Evolutionary conservation across 345 rosid species (phyloP), one percentile per base, ranked within the genome.

Genomic region (Rhizophora mangle): DNA sequence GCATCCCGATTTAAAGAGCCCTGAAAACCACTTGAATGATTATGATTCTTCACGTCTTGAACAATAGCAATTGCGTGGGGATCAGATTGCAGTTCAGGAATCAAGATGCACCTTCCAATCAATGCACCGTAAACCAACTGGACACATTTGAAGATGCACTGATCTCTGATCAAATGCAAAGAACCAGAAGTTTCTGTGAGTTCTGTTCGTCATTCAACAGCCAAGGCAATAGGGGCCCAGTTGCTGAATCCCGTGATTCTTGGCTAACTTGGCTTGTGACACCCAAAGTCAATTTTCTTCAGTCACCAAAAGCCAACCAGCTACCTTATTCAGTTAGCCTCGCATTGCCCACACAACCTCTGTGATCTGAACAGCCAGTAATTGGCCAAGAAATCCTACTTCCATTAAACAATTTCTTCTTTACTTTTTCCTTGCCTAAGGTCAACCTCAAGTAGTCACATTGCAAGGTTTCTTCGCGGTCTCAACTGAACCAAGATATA

Each of bases 361-460:
- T 78, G 76, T 19, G 84, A 75, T 74, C 76, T 73, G 2, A 79
- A 77, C 67, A 75, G 47, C 64, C 82, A 74, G 67, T 72, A 74
- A 72, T 67, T 20, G 92, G 82, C 80, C 82, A 9, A 11, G 16
- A 39, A 39, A 39, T 39, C 47, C 1, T 11, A 39, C 47, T 39
- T 39, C 81, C 74, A 31, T 75, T 81, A 54, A 76, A 63, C 56
- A 83, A 69, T 57, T 74, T 65, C 29, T 68, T 32, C 8, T 57
- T 78, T 3, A 60, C 36, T 68, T 60, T 57, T 71, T 19, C 64
- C 81, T 55, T 76, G 71, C 65, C 68, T 71, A 19, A 92, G 82
- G 70, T 89, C 93, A 80, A 87, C 89, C 85, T 93, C 96, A 10
- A 89, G 96, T 69, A 82, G 66, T 63, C 64, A 84, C 84, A 69